Percentiles rank a stretch among this genome's conserved stretches.
phyloP scores from a whole-genome alignment of 768 basidiomycete genomes.

The Clavulina sp. region DNA sequence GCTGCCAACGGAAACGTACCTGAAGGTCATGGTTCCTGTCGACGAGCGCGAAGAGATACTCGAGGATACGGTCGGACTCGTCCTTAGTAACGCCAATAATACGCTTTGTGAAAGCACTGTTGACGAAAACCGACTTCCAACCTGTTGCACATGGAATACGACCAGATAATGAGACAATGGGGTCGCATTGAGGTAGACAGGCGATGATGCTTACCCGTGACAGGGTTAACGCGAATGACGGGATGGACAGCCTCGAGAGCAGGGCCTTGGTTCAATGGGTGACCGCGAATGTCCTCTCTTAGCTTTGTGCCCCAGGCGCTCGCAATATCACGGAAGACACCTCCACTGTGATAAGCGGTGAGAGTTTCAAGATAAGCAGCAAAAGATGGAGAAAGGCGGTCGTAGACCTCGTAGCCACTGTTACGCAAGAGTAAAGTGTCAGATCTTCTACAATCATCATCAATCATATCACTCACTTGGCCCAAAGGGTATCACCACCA shows the following conservation, averaged over 20 bases:
- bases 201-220: constrained; percentile 25
- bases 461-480: not conserved
- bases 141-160: constrained; percentile 8
- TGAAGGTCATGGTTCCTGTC: constrained; percentile 19
- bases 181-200: not conserved
- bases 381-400: constrained; percentile 32
- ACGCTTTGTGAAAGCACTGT: constrained; percentile 19
- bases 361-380: constrained; percentile 30
- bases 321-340: too few relatives aligned
- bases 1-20: constrained; percentile 22
- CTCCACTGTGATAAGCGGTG: too few relatives aligned
- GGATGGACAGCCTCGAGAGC: constrained; percentile 35
- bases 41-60: constrained; percentile 18
- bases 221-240: constrained; percentile 38
- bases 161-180: not conserved
- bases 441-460: not conserved
- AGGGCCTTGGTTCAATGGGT: constrained; percentile 32
- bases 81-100: constrained; percentile 20
- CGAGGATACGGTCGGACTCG: constrained; percentile 20
- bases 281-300: not conserved
- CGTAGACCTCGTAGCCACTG: constrained; percentile 43
- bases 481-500: not conserved
- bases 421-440: not conserved
- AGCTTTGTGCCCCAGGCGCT: not conserved
- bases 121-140: constrained; percentile 20